These are phyloP conservation scores for Macrocybe sp. DNA, from an alignment of 1,284 basidiomycete genomes.

Conservation along the genomic window DNA sequence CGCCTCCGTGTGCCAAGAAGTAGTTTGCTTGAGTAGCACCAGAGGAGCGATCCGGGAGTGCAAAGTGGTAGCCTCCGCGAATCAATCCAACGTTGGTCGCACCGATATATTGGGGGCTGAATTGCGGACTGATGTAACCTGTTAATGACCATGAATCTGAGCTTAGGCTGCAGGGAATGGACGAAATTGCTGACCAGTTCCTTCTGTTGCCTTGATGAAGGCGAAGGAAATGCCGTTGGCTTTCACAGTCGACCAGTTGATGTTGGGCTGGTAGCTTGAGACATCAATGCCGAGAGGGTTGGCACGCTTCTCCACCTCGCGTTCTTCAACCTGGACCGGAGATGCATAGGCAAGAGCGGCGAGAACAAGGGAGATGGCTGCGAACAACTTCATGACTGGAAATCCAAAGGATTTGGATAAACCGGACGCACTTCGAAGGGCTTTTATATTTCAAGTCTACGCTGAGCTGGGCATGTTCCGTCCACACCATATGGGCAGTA, in stretches of 20 bases:
- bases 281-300: constrained; percentile 50
- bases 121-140: constrained; percentile 7
- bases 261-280: constrained; percentile 45
- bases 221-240: constrained; percentile 56
- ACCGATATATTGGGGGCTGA: constrained; percentile 35
- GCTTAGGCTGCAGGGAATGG: constrained; percentile 8
- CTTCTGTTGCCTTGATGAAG: constrained; percentile 71
- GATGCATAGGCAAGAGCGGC: constrained; percentile 6
- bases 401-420: neutral
- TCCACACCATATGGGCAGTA: neutral
- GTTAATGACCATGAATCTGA: neutral
- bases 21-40: constrained; percentile 48
- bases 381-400: constrained; percentile 15
- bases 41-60: constrained; percentile 38
- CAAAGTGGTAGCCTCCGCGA: constrained; percentile 52
- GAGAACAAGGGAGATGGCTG: constrained; percentile 11
- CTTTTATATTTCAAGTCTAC: neutral
- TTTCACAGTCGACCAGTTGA: constrained; percentile 52
- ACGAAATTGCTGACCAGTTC: constrained; percentile 36
- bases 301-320: constrained; percentile 20
- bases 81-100: constrained; percentile 47
- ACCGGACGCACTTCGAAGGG: too few species aligned
- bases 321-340: neutral
- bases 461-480: neutral
- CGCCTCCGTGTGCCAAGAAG: constrained; percentile 33